Evolutionary conservation across 768 basidiomycete species (phyloP), one percentile per base, ranked within the genome.

Genomic region (Russula ochroleuca): DNA sequence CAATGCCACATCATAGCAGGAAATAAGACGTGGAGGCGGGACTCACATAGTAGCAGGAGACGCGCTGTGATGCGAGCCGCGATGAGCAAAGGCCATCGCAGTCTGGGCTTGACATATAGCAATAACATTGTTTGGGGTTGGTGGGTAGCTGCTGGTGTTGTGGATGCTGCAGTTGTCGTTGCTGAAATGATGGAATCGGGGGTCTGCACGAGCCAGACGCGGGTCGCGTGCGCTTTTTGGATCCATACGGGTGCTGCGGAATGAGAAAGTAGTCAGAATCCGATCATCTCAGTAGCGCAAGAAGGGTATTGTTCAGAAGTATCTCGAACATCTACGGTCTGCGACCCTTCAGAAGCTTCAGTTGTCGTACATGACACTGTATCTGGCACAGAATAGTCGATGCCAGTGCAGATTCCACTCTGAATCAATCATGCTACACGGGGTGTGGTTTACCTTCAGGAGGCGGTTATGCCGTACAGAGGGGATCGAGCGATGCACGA

Each of bases 341-440:
- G 81, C 82, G 77, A 88, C 86, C 88, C 28, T 28, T 28, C 28
- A 28, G 28, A 28, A 28, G 28, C 87, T 76, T 73, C 78, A 66
- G 43, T 53, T 38, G 28, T 28, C 28, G 54, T 38, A 41, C 50
- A 25, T 52, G 55, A 68, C 48, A 65, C 61, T 58, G 66, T 54
- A 41, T 49, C 63, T 61, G 67, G 64, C 59, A 57, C 70, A 73
- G 68, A 74, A 76, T 80, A 88, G 83, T 92, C 80, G 78, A 83
- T 88, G n/a, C n/a, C n/a, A n/a, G n/a, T n/a, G 74, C 76, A 87
- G 91, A 78, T 85, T 90, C 91, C 91, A 93, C 91, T 93, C 91
- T 89, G 86, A 88, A 83, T 93, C 88, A 50, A 31, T 47, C 15
- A 43, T 1, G 14, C 15, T 21, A 41, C 38, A 33, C 19, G 45